Evolutionary conservation across 225 moss, liverwort and hornwort species (phyloP), one percentile per base, ranked within the genome.

Genomic region (Polytrichum formosum): DNA sequence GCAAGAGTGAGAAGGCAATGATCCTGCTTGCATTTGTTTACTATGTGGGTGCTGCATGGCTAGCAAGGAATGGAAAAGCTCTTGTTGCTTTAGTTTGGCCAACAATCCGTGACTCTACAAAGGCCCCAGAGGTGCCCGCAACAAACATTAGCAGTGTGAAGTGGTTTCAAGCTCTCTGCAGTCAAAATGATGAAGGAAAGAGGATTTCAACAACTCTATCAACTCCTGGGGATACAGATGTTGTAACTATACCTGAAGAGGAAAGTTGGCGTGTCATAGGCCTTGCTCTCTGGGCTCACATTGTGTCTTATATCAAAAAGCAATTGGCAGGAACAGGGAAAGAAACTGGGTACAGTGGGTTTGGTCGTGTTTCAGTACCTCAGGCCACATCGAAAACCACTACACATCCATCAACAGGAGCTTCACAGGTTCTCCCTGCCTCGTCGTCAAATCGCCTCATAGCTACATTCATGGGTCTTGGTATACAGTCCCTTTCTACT

Each of bases 1-100:
- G 71, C 30, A 87, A 87, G 73, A 73, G 67, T 68, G 74, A 84
- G 68, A 81, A 73, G 75, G 88, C 86, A 37, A 85, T 90, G 83
- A 75, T 77, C 35, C 85, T 98, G 6, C 67, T 98, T 62, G 90
- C 91, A 35, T 98, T 86, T 77, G 75, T 91, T 55, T 88, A 79
- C 71, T 92, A 84, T 76, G 92, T 98, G 68, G 87, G 94, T 76
- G 92, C 94, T 72, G 97, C 94, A 25, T 98, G 97, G 97, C 80
- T 98, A 29, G 94, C 91, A 33, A 80, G 85, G 73, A 81, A 92
- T 78, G 88, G 88, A 31, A 83, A 76, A 72, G 87, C 90, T 73
- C 91, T 98, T 58, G 70, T 91, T 67, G 77, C 83, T 56, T 87
- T 98, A 55, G 82, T 94, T 77, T 83, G 88, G 26, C 94, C 97